Evolutionary conservation across 106 monocot genomes (phyloP), one percentile per base, ranked within the genome.

Genomic region (Cymbidium sinense): DNA sequence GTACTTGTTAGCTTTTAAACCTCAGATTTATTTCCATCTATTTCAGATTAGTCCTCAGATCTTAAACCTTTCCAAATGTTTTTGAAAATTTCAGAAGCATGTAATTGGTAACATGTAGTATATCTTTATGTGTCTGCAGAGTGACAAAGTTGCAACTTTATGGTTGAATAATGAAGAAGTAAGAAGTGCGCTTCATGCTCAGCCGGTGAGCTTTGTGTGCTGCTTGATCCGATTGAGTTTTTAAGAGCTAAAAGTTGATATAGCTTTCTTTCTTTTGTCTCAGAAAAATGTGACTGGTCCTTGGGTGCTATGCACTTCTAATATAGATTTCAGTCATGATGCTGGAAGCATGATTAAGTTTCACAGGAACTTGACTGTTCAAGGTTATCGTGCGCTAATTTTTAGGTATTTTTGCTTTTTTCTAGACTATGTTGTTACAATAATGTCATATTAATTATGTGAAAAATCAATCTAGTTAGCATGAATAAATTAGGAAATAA

Each of bases 301-400:
- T 15, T 94, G 91, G 96, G 71, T 79, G 34, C 70, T 96, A 44
- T 91, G 91, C 69, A 91, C 91, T 17, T 76, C 73, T 21, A 87
- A 71, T 8, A 81, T 96, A 43, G 21, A 79, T 3, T 94, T 88
- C 75, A 0, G 64, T 77, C 93, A 94, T 75, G 93, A 96, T 86
- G 86, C 91, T 84, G 93, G 96, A 75, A 91, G 93, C 78, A 94
- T 93, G 93, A 96, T 96, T 28, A 80, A 80, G 52, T 96, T 93
- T 83, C 96, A 96, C 82, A 91, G 76, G 77, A 86, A 94, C 70
- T 89, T 94, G 21, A 94, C 88, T 37, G 13, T 54, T 1, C 70
- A 79, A 51, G 93, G 89, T 58, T 96, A 96, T 65, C 91, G 86
- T 79, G 91, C 83, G 64, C 81, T 96, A 29, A 91, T 96, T 70